Conservation (phyloP, 441 rosid species). For the Gossypium gossypioides region DNA sequence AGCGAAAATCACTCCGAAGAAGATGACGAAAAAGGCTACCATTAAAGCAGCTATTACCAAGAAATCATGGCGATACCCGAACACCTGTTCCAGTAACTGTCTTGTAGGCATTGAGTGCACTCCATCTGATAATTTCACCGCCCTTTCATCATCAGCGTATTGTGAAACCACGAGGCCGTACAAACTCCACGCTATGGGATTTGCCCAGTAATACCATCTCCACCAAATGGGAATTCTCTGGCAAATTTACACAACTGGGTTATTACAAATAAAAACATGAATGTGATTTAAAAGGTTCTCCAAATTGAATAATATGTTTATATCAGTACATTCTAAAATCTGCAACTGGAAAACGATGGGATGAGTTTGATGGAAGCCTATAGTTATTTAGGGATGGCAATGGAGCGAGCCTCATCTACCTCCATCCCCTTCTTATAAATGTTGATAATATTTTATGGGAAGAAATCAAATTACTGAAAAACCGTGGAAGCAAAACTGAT, state of each 20-base stretch:
- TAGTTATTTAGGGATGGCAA: background rate
- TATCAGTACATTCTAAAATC: background rate
- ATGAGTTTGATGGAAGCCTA: background rate
- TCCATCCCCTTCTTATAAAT: too few species aligned
- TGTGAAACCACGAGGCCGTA: slow-evolving; percentile 83
- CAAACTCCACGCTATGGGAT: slow-evolving; percentile 85
- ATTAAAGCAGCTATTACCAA: slow-evolving; percentile 56
- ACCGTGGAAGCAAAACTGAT: too few species aligned
- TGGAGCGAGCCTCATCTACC: too few species aligned
- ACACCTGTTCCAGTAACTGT: slow-evolving; percentile 35
- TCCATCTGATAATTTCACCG: slow-evolving; percentile 58
- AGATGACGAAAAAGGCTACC: slow-evolving; percentile 61
- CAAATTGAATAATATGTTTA: background rate
- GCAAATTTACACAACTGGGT: background rate
- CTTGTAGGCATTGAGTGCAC: slow-evolving; percentile 35
- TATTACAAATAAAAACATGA: background rate
- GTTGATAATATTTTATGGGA: too few species aligned
- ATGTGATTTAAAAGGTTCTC: background rate
- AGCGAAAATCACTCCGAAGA: slow-evolving; percentile 69
- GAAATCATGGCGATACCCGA: slow-evolving; percentile 76
- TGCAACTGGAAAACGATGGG: background rate
- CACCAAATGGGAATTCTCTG: slow-evolving; percentile 98
- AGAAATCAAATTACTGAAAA: too few species aligned
- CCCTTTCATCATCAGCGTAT: slow-evolving; percentile 46
- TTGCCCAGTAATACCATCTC: slow-evolving; percentile 99